Base-by-base conservation (phyloP, 805 yeast genomes). In the Kazachstania martiniae region DNA sequence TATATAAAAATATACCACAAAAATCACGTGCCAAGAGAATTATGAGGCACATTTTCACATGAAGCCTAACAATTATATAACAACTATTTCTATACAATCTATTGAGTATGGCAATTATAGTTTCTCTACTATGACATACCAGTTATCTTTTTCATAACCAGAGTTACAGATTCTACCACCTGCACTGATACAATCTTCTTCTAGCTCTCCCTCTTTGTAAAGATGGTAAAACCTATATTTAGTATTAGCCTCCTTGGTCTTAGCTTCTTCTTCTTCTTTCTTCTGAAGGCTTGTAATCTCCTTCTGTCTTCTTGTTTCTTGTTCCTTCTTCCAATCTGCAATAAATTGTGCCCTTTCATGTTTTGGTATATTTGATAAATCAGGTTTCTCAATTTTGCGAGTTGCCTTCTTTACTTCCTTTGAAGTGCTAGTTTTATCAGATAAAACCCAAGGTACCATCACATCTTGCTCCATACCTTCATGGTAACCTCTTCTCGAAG, bases 391-490 rank as follows among this genome's bases (percentile, higher is more conserved):
- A 19, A 34, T 37, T n/a, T n/a, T n/a, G n/a, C n/a, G n/a, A 27
- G 24, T 35, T 12, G 16, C 29, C 35, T 37, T 24, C 27, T 36
- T 32, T 27, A 35, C 36, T 32, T 27, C 29, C 33, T 41, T 42
- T 21, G 49, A 46, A 36, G 43, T 38, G 25, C 45, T 49, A 27
- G 47, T 48, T 34, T 49, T 40, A 34, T 65, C 64, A 41, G 74
- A 74, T 19, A 77, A 59, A 2, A 87, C 95, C 98, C 98, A 91
- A 0, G 98, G 98, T 13, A 91, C 95, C 46, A 91, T 59, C 1
- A 89, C 82, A 51, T 91, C 98, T 53, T 84, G 97, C 33, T 81
- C 86, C 73, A 80, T 86, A 8, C 93, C 94, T 43, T 76, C 87
- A 42, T 80, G 77, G 59, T 85, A 91, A 0, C 97, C 97, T 46